Conservation (phyloP, 768 basidiomycete genomes). For the Amanita inopinata region DNA sequence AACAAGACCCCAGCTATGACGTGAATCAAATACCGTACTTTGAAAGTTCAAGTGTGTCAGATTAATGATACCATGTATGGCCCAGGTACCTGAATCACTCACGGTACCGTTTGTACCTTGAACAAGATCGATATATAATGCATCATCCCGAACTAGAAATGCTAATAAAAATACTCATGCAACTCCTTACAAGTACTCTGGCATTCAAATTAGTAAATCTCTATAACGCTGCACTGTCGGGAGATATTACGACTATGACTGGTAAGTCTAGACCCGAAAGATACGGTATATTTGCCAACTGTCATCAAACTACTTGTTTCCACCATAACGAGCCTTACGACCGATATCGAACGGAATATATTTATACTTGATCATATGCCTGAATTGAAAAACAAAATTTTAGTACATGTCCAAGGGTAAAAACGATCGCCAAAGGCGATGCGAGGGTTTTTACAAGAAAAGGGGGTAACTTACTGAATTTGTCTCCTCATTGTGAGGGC, state of each 20-base stretch:
- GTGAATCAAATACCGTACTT: too few relatives aligned
- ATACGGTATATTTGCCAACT: constrained; percentile 8
- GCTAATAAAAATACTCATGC: too few relatives aligned
- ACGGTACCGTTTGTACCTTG: too few relatives aligned
- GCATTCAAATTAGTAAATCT: too few relatives aligned
- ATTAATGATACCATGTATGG: too few relatives aligned
- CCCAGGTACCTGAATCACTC: too few relatives aligned
- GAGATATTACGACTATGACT: neutral
- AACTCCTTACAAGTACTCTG: too few relatives aligned
- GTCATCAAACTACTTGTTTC: constrained; percentile 29
- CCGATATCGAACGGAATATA: constrained; percentile 95
- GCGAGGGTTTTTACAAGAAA: too few relatives aligned
- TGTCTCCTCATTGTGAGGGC: constrained; percentile 92
- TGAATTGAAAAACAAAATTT: constrained; percentile 23
- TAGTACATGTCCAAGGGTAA: constrained; percentile 7
- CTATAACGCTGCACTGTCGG: neutral
- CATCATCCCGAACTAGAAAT: too few relatives aligned
- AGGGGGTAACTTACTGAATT: constrained; percentile 64
- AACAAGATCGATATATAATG: too few relatives aligned
- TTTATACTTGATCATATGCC: constrained; percentile 99
- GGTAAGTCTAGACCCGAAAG: constrained; percentile 10
- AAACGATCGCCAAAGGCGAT: neutral
- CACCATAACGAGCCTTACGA: constrained; percentile 82
- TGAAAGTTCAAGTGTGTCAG: too few relatives aligned
- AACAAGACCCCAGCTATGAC: too few relatives aligned